Percentiles rank a stretch among this genome's conserved stretches.
Evolutionary conservation across 805 yeast genomes (phyloP).

Genomic region (Cyberlindnera petersonii): DNA sequence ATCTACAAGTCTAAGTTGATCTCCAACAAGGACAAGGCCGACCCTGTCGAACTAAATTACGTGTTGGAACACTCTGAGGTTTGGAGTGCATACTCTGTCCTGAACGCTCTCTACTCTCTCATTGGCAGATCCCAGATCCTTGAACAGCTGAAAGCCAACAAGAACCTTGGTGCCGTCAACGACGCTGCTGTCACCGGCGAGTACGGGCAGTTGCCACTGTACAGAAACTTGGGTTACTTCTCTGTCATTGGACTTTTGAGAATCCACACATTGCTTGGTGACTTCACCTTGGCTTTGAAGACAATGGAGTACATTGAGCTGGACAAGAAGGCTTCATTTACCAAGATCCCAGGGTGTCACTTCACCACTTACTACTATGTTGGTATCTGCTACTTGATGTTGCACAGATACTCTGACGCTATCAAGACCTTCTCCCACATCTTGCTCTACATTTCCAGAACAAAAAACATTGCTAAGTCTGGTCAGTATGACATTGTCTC

Average conservation of each 20-base stretch:
- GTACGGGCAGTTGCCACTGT: constrained; percentile 39
- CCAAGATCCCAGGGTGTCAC: constrained; percentile 46
- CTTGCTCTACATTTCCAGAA: constrained; percentile 42
- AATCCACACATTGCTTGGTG: constrained; percentile 47
- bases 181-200: constrained; percentile 37
- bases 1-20: constrained; percentile 37
- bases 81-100: constrained; percentile 45
- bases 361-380: constrained; percentile 49
- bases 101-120: constrained; percentile 45
- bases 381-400: constrained; percentile 48
- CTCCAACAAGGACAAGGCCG: constrained; percentile 27
- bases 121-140: constrained; percentile 33
- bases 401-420: constrained; percentile 47
- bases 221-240: constrained; percentile 45
- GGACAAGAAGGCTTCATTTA: constrained; percentile 43
- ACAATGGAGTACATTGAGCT: constrained; percentile 45
- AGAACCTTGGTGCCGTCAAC: constrained; percentile 11
- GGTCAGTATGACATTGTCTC: constrained; percentile 45
- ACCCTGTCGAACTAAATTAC: constrained; percentile 33
- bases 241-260: constrained; percentile 45
- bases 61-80: constrained; percentile 37
- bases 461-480: constrained; percentile 38
- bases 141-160: constrained; percentile 19
- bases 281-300: constrained; percentile 45
- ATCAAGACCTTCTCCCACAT: constrained; percentile 46